Base-by-base conservation (phyloP, 768 basidiomycete genomes). In the Coprinellus micaceus region DNA sequence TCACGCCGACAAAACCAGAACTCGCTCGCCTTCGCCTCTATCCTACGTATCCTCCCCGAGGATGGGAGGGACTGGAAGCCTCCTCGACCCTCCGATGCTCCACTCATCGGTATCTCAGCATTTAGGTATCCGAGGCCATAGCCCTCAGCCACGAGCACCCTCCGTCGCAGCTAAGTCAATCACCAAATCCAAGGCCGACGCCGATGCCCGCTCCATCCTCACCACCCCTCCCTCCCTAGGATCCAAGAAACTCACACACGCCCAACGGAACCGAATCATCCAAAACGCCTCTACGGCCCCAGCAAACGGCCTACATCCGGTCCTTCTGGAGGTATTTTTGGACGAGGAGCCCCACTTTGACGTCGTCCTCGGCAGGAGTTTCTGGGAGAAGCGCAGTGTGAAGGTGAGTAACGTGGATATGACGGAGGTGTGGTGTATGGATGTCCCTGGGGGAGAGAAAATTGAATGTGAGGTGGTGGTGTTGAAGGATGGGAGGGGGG, bases 271-370 rank as follows among this genome's bases (percentile, higher is more conserved):
- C 47, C 47, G 30, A 36, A 9, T 36, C 25, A 7, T 11, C 25
- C 10, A 21, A 11, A 47, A 56, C 48, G 55, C 39, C 19, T 19
- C 33, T 30, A 56, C 55, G 10, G 48, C 55, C 3, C 47, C 55
- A 1, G 26, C 26, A 29, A 56, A 56, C 28, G 52, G 61, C 50
- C 68, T 73, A 1, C 79, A 77, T 63, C 70, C 74, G 3, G 77
- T 78, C 11, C 66, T 74, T 57, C 67, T 86, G 22, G 66, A 82
- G 0, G 94, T 98, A 9, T 94, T 91, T 70, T 81, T 98, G 28
- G 89, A 91, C 3, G 97, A 99, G 67, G 95, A 97, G 67, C 86
- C 88, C 0, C 94, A 98, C 65, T 98, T 98, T 70, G 94, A 97
- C 63, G 91, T 98, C 46, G 89, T 98, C 4, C 81, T 98, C 5